Base-by-base conservation (phyloP, 495 filamentous ascomycete genomes). In the Rostrohypoxylon terebratum region DNA sequence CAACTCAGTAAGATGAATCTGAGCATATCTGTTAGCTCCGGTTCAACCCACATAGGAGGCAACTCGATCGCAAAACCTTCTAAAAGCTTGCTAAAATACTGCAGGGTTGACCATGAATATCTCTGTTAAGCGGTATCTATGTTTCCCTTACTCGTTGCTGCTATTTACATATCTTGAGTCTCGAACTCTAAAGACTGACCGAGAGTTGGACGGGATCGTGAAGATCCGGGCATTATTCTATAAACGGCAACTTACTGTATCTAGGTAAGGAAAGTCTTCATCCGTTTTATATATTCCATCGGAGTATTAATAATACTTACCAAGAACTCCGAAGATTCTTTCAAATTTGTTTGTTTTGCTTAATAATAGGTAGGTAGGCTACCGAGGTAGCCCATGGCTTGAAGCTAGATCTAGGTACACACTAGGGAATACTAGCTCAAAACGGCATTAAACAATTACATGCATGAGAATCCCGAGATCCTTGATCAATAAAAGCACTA, bases 181-280 rank as follows among this genome's bases (percentile, higher is more conserved):
- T 34, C 51, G n/a, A 55, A 25, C 13, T 23, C 20, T 4, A 25
- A 44, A 59, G 10, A 14, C 23, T 7, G 36, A 28, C 36, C 31
- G 21, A 18, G 31, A 3, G 9, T 23, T n/a, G 11, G n/a, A 59
- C 28, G 18, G 20, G 20, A 34, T 10, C 33, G 20, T 42, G 20
- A 40, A n/a, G 55, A 59, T 25, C 20, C 36, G 55, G 36, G 13
- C 28, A 25, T 42, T 59, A 25, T 38, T 59, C 55, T 42, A 20
- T 25, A 59, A 40, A 40, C 55, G 55, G 36, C 34, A 33, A 40
- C 55, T 59, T 59, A 59, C 55, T 59, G 55, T 59, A 59, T 42
- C 20, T n/a, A 53, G 23, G 53, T 33, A 31, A 21, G 53, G 31
- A 31, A 38, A 21, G n/a, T 14, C n/a, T 57, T 20, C 6, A 21